Percentiles rank a stretch among this genome's conserved stretches.
Conservation (phyloP, 2,329 filamentous ascomycete species). For the Plectosphaerella sp. region DNA sequence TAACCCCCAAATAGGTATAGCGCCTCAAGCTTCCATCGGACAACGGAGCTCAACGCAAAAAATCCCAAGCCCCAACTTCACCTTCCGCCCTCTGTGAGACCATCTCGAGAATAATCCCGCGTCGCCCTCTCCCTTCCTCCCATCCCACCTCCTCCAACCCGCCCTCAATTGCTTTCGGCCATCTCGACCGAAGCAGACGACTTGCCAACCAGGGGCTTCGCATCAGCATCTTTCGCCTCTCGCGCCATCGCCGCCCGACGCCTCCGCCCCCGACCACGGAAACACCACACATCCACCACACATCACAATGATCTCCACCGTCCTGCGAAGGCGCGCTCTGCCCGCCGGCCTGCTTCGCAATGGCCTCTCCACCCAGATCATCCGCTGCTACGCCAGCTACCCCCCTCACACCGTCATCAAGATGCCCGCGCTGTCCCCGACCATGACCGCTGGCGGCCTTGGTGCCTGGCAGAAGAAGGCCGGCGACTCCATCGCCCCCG, state of each 20-base stretch:
- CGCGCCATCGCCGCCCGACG: slow-evolving; percentile 6
- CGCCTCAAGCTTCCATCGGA: slow-evolving; percentile 23
- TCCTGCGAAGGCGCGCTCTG: slow-evolving; percentile 59
- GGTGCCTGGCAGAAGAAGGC: slow-evolving; percentile 97
- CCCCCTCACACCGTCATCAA: slow-evolving; percentile 91
- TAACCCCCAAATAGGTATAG: slow-evolving; percentile 24
- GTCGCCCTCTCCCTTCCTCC: slow-evolving; percentile 14
- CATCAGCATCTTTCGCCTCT: background rate
- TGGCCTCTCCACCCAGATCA: slow-evolving; percentile 48
- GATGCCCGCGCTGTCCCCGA: slow-evolving; percentile 97
- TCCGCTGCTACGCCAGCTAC: slow-evolving; percentile 74
- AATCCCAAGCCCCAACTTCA: slow-evolving; percentile 30
- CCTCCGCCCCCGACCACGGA: slow-evolving; percentile 3
- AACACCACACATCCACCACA: background rate
- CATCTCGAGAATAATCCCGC: slow-evolving; percentile 25
- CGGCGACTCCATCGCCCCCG: slow-evolving; percentile 80
- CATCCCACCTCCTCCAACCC: slow-evolving; percentile 11
- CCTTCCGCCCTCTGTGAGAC: background rate
- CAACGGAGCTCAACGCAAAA: slow-evolving; percentile 38
- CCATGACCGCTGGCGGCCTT: slow-evolving; percentile 96
- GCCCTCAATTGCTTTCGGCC: slow-evolving; percentile 8
- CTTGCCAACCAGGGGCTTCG: background rate
- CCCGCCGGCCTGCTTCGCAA: slow-evolving; percentile 46
- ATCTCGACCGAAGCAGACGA: background rate
- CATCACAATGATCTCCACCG: slow-evolving; percentile 56